A percentile compares a stretch with the other conserved stretches of the same genome.
Evolutionary conservation across 2,329 filamentous ascomycete genomes (phyloP).

Genomic region (Fusarium abutilonis): DNA sequence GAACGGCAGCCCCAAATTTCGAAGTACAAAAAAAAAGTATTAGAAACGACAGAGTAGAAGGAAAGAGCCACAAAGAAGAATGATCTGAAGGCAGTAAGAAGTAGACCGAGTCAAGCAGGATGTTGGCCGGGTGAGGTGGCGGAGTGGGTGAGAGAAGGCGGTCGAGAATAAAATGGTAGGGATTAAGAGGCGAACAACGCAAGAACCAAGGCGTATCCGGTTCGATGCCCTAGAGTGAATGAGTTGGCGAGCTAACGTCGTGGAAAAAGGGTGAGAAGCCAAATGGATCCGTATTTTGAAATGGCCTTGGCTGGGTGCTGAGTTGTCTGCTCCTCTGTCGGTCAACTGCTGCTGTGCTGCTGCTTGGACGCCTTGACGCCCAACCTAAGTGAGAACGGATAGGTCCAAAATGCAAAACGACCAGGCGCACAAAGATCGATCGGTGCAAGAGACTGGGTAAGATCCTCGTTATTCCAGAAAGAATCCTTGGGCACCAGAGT

Average conservation of each 20-base stretch:
- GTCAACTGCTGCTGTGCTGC: constrained; percentile 21
- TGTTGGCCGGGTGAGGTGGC: constrained; percentile 31
- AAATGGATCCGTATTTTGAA: constrained; percentile 22
- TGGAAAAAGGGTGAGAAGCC: constrained; percentile 16
- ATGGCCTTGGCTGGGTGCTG: constrained; percentile 26
- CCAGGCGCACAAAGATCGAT: constrained; percentile 25
- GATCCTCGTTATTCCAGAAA: constrained; percentile 18
- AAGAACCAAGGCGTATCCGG: constrained; percentile 34
- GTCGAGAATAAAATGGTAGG: constrained; percentile 36
- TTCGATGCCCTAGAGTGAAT: constrained; percentile 28
- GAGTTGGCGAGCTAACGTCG: constrained; percentile 30
- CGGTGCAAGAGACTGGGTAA: constrained; percentile 20
- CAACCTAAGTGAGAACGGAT: constrained; percentile 26
- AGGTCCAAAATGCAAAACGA: constrained; percentile 21
- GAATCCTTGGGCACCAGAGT: constrained; percentile 11
- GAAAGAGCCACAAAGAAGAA: constrained; percentile 22
- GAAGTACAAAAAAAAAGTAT: background rate
- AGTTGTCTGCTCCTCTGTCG: constrained; percentile 36
- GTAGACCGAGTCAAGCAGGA: constrained; percentile 25
- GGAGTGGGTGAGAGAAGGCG: constrained; percentile 41
- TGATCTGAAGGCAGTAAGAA: constrained; percentile 15
- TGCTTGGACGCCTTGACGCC: constrained; percentile 28
- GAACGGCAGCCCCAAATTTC: constrained; percentile 21
- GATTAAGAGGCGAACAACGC: constrained; percentile 31
- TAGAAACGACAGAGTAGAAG: constrained; percentile 27